A percentile compares a stretch with the other conserved stretches of the same genome.
Evolutionary conservation across 805 yeast species (phyloP).

Genomic region (Yarrowia hollandica): DNA sequence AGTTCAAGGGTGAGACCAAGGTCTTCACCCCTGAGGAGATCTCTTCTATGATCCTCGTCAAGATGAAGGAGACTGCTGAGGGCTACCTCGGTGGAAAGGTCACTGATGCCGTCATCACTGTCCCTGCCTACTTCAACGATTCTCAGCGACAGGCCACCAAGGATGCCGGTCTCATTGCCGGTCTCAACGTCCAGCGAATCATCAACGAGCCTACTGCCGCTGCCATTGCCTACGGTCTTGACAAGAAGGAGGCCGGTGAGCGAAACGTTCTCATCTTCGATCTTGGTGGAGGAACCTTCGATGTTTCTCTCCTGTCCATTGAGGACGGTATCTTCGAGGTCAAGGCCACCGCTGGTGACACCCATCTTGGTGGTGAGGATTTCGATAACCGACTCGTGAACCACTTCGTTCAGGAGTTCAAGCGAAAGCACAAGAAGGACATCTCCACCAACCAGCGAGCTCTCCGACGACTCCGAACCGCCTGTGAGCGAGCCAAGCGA

Average conservation of each 20-base stretch:
- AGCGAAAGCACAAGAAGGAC: constrained; percentile 97
- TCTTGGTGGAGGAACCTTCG: constrained; percentile 99
- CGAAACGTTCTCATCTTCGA: constrained; percentile 90
- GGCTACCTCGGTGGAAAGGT: constrained; percentile 81
- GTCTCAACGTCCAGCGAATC: constrained; percentile 90
- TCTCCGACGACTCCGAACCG: constrained; percentile 96
- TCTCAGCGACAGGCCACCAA: constrained; percentile 98
- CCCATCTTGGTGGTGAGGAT: constrained; percentile 98
- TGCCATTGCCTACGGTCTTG: constrained; percentile 97
- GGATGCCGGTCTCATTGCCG: constrained; percentile 96
- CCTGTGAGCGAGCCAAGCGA: constrained; percentile 99
- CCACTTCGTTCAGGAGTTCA: constrained; percentile 92
- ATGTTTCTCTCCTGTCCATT: constrained; percentile 88
- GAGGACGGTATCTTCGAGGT: constrained; percentile 97
- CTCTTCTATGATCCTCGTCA: constrained; percentile 85
- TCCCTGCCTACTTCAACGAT: constrained; percentile 96
- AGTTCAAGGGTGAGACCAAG: constrained; percentile 83
- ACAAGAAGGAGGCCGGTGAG: constrained; percentile 65
- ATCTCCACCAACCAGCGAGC: constrained; percentile 93
- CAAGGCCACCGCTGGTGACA: constrained; percentile 90
- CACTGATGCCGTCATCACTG: constrained; percentile 91
- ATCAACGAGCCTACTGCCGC: constrained; percentile 98
- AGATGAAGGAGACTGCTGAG: constrained; percentile 95
- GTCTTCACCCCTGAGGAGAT: constrained; percentile 93
- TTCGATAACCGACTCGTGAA: constrained; percentile 94